Conservation (phyloP, 805 yeast genomes). For the Komagataella pseudopastoris region DNA sequence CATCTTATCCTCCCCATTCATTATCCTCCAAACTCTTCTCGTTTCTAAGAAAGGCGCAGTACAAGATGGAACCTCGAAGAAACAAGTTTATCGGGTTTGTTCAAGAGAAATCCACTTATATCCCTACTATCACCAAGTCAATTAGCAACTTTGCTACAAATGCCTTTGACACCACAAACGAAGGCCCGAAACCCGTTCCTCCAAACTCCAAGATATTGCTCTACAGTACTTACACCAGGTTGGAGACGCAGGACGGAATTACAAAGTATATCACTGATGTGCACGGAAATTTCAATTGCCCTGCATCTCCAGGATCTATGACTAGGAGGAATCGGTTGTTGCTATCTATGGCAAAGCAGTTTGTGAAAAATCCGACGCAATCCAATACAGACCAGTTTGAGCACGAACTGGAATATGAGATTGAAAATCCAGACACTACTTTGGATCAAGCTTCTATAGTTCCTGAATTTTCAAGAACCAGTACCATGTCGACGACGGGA, state of each 20-base stretch:
- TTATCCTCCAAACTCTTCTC: not conserved
- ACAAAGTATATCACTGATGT: conserved; percentile 41
- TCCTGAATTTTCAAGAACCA: conserved; percentile 9
- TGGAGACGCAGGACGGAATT: conserved; percentile 7
- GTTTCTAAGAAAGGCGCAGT: not conserved
- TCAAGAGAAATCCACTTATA: conserved; percentile 28
- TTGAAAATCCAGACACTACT: conserved; percentile 13
- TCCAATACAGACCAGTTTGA: conserved; percentile 21
- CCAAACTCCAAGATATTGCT: conserved; percentile 46
- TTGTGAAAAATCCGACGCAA: conserved; percentile 26
- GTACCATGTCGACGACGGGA: conserved; percentile 8
- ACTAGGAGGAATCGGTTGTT: conserved; percentile 60
- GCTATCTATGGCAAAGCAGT: conserved; percentile 54
- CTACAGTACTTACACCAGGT: conserved; percentile 41
- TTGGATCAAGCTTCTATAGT: conserved; percentile 1
- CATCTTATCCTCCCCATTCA: not conserved
- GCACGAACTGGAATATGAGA: conserved; percentile 20
- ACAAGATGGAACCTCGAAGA: conserved; percentile 11
- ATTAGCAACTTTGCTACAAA: conserved; percentile 10
- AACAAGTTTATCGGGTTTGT: conserved; percentile 33
- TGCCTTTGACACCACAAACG: conserved; percentile 8
- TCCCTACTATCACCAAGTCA: conserved; percentile 30
- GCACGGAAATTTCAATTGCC: conserved; percentile 46
- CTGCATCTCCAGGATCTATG: conserved; percentile 47
- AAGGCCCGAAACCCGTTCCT: conserved; percentile 21